These are phyloP conservation scores for Pichia sp. DNA, from an alignment of 1,139 yeast genomes.

Conservation along the genomic window DNA sequence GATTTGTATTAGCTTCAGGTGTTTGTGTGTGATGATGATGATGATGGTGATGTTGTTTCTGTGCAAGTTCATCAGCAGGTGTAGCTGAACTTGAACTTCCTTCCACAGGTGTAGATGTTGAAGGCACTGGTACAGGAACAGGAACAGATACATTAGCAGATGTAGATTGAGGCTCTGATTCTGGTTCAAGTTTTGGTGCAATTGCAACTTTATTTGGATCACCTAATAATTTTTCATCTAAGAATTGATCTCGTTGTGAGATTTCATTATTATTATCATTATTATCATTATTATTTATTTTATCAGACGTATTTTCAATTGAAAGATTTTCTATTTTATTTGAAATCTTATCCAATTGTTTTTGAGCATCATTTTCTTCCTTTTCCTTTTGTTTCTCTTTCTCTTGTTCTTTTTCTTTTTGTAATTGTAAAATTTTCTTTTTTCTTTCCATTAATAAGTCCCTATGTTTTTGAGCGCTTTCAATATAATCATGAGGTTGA, in stretches of 20 bases:
- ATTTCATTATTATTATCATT: no score
- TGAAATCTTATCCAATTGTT: background rate
- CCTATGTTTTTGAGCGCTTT: constrained; percentile 44
- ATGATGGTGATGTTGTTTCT: constrained; percentile 15
- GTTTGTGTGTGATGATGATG: constrained; percentile 1
- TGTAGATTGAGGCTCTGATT: background rate
- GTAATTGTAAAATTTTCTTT: constrained; percentile 28
- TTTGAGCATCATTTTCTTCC: background rate
- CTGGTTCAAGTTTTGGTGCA: constrained; percentile 12
- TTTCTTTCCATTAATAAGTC: constrained; percentile 35
- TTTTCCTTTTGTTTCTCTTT: constrained; percentile 4
- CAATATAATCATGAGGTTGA: constrained; percentile 34
- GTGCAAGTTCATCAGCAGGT: constrained; percentile 3
- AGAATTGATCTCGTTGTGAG: no score
- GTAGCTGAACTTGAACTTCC: background rate
- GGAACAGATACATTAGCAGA: background rate
- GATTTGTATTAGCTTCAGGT: background rate
- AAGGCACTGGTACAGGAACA: background rate
- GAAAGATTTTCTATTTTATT: background rate
- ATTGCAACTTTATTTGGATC: constrained; percentile 24
- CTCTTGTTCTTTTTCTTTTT: constrained; percentile 17
- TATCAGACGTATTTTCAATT: no score
- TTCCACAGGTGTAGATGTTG: background rate
- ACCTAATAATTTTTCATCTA: constrained; percentile 15
- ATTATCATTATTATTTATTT: background rate